Base-by-base conservation (phyloP, 2,329 filamentous ascomycete genomes). In the Colletotrichum eleusines region DNA sequence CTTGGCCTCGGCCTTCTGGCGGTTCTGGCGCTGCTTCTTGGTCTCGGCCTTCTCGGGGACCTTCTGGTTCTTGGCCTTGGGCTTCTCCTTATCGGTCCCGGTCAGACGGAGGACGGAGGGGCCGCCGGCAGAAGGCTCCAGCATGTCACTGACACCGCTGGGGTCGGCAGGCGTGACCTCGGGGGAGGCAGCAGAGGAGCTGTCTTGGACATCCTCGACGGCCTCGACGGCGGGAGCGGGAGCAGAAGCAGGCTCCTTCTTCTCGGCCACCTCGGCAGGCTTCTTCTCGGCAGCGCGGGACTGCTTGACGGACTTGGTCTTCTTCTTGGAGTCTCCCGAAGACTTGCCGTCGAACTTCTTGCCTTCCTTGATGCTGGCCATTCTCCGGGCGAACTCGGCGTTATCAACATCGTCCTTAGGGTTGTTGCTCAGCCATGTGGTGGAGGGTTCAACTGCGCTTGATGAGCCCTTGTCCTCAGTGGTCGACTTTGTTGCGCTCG, bases 11-110 rank as follows among this genome's bases (percentile, higher is more conserved):
- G 89, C 90, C 89, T 97, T 98, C 84, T 92, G 90, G 75, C 91
- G 89, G 84, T 97, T 96, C 85, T 98, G 95, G 71, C 94, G 91
- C 84, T 97, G 94, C 86, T 98, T 98, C 91, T 98, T 98, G 26
- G 92, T 92, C 85, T 97, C 93, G 23, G 87, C 88, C 59, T 88
- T 87, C 80, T 93, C 90, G 74, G 88, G 85, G 50, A 86, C 84
- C 83, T 91, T 89, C 74, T 85, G 82, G 76, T 88, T 85, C 82
- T 90, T 90, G 73, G 86, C 83, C 81, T 91, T 90, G 73, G 88
- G 84, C 82, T 91, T 88, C 78, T 87, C 82, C 86, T 89, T 79
- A 82, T 87, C 77, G 81, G 88, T 79, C 72, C 91, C 90, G 65
- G 92, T 96, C 73, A 98, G 85, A 72, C 93, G 93, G 72, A 98